Base-by-base conservation (phyloP, 805 yeast species). In the Suhomyces tanzawaensis region DNA sequence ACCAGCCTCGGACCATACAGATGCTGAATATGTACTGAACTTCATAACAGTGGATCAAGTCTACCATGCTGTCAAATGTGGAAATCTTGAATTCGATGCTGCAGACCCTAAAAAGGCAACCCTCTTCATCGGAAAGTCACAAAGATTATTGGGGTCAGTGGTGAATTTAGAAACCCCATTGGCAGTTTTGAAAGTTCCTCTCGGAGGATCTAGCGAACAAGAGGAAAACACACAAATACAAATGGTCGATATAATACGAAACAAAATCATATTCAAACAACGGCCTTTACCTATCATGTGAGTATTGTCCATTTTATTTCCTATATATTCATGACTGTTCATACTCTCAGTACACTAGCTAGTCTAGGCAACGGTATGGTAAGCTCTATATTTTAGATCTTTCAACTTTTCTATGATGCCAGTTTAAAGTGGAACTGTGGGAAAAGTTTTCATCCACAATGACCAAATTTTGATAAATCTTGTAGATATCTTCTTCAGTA, bases 281-380 rank as follows among this genome's bases (percentile, higher is more conserved):
- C 68, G 95, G 45, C 93, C 95, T 0, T 63, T 85, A 35, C 95
- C 95, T 4, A 79, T 84, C 34, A 83, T 84, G 90, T 82, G 55
- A 66, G 7, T 21, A 21, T 26, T 26, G 14, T 26, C 13, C 14
- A n/a, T 21, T 21, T 21, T 21, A n/a, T 25, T 25, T 29, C 6
- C 5, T 17, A 9, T 17, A 29, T 18, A 17, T 11, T 21, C n/a
- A n/a, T n/a, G n/a, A n/a, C n/a, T n/a, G n/a, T n/a, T n/a, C n/a
- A n/a, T n/a, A n/a, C n/a, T n/a, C n/a, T n/a, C n/a, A n/a, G n/a
- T n/a, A n/a, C n/a, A n/a, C n/a, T n/a, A n/a, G n/a, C n/a, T n/a
- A n/a, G n/a, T n/a, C n/a, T n/a, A n/a, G n/a, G n/a, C n/a, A n/a
- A n/a, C n/a, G n/a, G n/a, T n/a, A n/a, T n/a, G n/a, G n/a, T n/a